These are phyloP conservation scores for Cryptococcus maquisensis DNA, from an alignment of 1,284 basidiomycete genomes.

Conservation along the genomic window DNA sequence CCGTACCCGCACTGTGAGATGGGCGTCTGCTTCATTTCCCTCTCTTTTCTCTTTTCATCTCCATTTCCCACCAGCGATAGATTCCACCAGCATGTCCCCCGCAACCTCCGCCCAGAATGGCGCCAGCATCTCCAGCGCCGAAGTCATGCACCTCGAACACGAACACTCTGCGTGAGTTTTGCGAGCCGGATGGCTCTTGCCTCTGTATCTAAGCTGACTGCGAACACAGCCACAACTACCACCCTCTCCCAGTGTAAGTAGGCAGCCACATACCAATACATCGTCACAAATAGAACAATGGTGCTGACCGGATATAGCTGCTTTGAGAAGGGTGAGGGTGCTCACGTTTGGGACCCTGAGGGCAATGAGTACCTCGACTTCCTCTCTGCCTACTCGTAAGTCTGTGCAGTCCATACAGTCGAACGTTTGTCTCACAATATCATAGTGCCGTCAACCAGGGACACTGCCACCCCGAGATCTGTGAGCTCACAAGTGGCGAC, in stretches of 20 bases:
- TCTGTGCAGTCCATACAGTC: constrained; percentile 20
- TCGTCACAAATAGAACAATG: not conserved
- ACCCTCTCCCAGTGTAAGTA: constrained; percentile 74
- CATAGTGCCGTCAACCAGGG: constrained; percentile 80
- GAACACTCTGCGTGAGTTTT: constrained; percentile 52
- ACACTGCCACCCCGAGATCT: constrained; percentile 79
- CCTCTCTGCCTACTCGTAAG: constrained; percentile 94
- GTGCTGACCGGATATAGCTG: constrained; percentile 51
- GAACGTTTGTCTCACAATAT: not conserved
- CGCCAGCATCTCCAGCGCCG: constrained; percentile 51
- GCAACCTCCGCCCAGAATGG: constrained; percentile 41
- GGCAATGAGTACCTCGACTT: constrained; percentile 91
- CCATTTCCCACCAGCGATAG: not conserved
- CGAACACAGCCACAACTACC: constrained; percentile 67
- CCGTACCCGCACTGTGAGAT: too few relatives aligned
- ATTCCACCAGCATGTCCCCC: constrained; percentile 27
- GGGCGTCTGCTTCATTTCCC: not conserved
- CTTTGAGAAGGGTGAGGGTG: constrained; percentile 83
- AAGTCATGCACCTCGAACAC: constrained; percentile 77
- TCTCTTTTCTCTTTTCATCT: not conserved
- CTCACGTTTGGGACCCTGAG: constrained; percentile 94
- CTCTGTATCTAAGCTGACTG: constrained; percentile 30
- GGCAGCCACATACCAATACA: not conserved
- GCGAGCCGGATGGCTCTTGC: constrained; percentile 16
- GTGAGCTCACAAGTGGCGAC: constrained; percentile 20